A percentile compares a stretch with the other conserved stretches of the same genome.
Conservation (phyloP, 2,329 filamentous ascomycete genomes). For the Fusarium oxysporum region DNA sequence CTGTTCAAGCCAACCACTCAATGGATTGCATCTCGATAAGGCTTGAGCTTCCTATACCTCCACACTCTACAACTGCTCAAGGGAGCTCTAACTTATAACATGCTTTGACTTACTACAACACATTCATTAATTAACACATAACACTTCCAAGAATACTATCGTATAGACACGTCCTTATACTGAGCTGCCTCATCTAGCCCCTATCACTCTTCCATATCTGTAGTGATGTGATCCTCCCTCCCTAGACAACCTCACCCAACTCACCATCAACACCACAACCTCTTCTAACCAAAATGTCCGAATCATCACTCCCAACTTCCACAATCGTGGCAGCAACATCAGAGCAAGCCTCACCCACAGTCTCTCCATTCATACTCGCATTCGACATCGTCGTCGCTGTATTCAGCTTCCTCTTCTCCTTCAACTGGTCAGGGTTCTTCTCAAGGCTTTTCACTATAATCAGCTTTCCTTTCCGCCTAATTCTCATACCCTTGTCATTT, state of each 20-base stretch:
- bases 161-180: background rate
- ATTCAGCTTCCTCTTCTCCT: constrained; percentile 43
- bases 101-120: background rate
- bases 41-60: constrained; percentile 9
- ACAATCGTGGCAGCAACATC: constrained; percentile 24
- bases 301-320: constrained; percentile 18
- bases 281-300: constrained; percentile 26
- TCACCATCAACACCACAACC: background rate
- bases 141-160: too few relatives aligned
- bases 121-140: background rate
- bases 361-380: constrained; percentile 35
- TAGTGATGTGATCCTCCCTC: constrained; percentile 34
- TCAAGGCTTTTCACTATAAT: constrained; percentile 39
- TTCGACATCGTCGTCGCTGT: constrained; percentile 44
- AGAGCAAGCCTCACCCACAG: constrained; percentile 25
- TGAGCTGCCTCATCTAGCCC: background rate
- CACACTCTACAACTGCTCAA: constrained; percentile 10
- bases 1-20: constrained; percentile 15
- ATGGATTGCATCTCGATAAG: constrained; percentile 16
- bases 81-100: constrained; percentile 12
- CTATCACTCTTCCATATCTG: background rate
- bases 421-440: constrained; percentile 47
- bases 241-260: constrained; percentile 14
- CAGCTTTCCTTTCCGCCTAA: constrained; percentile 48
- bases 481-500: constrained; percentile 47